These are phyloP conservation scores for Clavariopsis aquatica DNA, from an alignment of 495 filamentous ascomycete species.

Conservation along the genomic window DNA sequence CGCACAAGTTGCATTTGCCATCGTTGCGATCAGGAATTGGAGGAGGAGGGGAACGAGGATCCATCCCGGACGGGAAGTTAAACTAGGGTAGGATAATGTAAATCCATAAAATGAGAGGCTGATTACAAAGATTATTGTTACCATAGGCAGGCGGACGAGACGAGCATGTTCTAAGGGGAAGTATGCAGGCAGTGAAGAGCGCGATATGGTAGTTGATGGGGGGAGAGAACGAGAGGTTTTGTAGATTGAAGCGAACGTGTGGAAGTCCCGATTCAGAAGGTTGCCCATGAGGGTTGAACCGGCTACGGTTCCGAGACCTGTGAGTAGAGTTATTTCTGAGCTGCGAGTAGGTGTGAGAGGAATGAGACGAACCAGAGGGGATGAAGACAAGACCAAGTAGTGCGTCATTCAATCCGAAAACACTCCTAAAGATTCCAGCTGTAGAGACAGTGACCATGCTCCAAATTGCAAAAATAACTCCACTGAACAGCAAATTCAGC, in stretches of 20 bases:
- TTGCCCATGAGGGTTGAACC: conserved; percentile 11
- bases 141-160: background rate
- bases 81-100: conserved; percentile 1
- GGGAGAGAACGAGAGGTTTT: background rate
- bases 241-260: background rate
- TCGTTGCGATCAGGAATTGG: conserved; percentile 11
- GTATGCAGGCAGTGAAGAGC: background rate
- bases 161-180: conserved; percentile 14
- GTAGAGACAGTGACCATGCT: conserved; percentile 54
- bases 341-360: background rate
- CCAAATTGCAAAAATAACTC: conserved; percentile 52
- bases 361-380: conserved; percentile 41
- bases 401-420: conserved; percentile 43
- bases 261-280: conserved; percentile 6
- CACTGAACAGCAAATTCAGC: conserved; percentile 49
- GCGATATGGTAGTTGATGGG: background rate
- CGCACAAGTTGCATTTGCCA: conserved; percentile 7
- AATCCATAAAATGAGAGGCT: conserved; percentile 13
- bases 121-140: conserved; percentile 1
- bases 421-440: conserved; percentile 44
- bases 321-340: background rate
- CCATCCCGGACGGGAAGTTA: background rate
- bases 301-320: conserved; percentile 7
- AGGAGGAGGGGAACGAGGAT: conserved; percentile 4
- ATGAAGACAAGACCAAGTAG: conserved; percentile 50